phyloP scores from a whole-genome alignment of 73 alveolate species.

The Stentor coeruleus region DNA sequence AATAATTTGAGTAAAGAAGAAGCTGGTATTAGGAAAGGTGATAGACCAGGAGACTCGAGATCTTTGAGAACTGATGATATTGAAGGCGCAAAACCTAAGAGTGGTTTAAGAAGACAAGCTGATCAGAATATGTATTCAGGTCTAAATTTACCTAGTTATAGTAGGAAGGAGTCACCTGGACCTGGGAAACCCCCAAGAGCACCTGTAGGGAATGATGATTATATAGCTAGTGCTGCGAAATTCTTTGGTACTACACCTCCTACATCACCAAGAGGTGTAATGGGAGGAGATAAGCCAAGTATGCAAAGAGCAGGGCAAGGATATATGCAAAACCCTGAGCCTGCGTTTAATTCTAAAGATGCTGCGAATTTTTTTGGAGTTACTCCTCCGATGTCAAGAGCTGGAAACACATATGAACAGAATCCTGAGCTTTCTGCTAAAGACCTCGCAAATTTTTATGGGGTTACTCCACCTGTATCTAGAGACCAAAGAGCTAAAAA shows the following conservation, averaged over 20 bases:
- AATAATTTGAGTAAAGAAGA: background rate
- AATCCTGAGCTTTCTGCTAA: background rate
- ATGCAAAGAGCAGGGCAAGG: too few species aligned
- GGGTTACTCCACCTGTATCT: background rate
- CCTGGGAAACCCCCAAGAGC: background rate
- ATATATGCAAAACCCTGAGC: too few species aligned
- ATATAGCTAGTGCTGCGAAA: background rate
- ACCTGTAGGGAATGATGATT: background rate
- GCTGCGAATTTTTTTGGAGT: background rate
- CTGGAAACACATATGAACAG: background rate
- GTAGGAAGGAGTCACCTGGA: background rate
- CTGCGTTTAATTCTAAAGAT: background rate
- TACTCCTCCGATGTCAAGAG: background rate
- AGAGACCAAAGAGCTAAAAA: too few species aligned
- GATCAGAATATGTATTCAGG: background rate
- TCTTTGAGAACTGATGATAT: background rate
- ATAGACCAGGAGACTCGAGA: background rate
- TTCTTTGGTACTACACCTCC: background rate
- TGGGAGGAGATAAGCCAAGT: too few species aligned
- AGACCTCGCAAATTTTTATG: background rate
- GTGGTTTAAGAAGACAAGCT: background rate
- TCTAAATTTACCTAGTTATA: background rate
- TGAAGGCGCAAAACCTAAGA: background rate
- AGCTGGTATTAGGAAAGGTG: too few species aligned
- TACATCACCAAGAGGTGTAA: too few species aligned